These are phyloP conservation scores for Neltuma alba DNA, from an alignment of 306 rosid genomes.

Conservation along the genomic window DNA sequence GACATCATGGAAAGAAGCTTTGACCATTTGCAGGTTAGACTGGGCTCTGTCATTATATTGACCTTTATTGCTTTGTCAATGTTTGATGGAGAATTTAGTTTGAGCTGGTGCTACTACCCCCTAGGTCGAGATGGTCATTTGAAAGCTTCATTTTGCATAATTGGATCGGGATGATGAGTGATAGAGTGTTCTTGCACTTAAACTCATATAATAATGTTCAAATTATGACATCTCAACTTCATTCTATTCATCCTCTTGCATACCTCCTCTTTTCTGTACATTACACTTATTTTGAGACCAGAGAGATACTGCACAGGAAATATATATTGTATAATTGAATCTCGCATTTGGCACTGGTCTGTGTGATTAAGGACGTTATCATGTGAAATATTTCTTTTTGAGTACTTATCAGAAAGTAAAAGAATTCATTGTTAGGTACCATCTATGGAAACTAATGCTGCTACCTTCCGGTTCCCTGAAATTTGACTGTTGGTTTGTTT, in stretches of 20 bases:
- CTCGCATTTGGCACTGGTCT: slow-evolving; percentile 17
- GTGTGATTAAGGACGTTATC: neutral
- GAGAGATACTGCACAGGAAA: neutral
- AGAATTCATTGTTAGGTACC: slow-evolving; percentile 1
- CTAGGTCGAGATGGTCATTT: slow-evolving; percentile 28
- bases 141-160: slow-evolving; percentile 10
- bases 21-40: slow-evolving; percentile 91
- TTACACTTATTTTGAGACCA: slow-evolving; percentile 27
- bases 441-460: slow-evolving; percentile 24
- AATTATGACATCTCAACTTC: slow-evolving; percentile 16
- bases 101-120: slow-evolving; percentile 6
- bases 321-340: neutral
- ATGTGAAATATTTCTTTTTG: slow-evolving; percentile 6
- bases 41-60: slow-evolving; percentile 22
- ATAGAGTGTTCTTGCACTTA: neutral
- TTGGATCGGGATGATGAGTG: slow-evolving; percentile 1
- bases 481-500: neutral
- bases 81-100: slow-evolving; percentile 18
- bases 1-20: slow-evolving; percentile 88
- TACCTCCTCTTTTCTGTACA: neutral
- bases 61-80: slow-evolving; percentile 22
- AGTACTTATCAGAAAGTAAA: slow-evolving; percentile 5
- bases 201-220: neutral
- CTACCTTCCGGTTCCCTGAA: slow-evolving; percentile 25
- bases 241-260: slow-evolving; percentile 4